Base-by-base conservation (phyloP, 306 rosid species). In the Cicer cuneatum region DNA sequence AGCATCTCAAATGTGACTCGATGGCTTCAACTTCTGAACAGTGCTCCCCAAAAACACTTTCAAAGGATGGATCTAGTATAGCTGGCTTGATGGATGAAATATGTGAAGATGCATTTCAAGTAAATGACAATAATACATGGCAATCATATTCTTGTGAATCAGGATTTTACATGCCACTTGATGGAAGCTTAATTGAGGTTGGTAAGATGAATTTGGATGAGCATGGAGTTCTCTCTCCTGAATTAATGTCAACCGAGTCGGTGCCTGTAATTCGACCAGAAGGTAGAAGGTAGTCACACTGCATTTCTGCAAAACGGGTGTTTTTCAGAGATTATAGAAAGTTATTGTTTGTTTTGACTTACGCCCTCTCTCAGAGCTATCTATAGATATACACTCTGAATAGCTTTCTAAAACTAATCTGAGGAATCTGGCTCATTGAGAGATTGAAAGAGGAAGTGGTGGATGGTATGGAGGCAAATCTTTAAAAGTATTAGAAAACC, bases 401-500 rank as follows among this genome's bases (percentile, higher is more conserved):
- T 88, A 89, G 76, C 80, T 69, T 53, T 70, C 66, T 70, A 80
- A 77, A 70, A 74, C 48, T 71, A 84, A 57, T 59, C 69, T 66
- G 69, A 81, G 58, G 76, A 73, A 84, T 72, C 77, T 71, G 64
- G 80, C 76, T 18, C 69, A 70, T 83, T 78, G 80, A 80, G 93
- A 85, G 76, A 67, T 76, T 61, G 88, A 83, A 78, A 81, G 73
- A 77, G 89, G 80, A 82, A 84, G 71, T 81, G 86, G 86, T 65
- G 93, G 97, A 83, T 94, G 96, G 96, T 91, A 94, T 70, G 82
- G 78, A 38, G 83, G 76, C 48, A 72, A 82, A 53, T 66, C 89
- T 43, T 59, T 82, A 42, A 78, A 78, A 72, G 83, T 94, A 73
- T 76, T 91, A 67, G 98, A 94, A 86, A 82, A 94, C 76, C 96